Evolutionary conservation across 805 yeast species (phyloP), one percentile per base, ranked within the genome.

Genomic region (Metschnikowia shivogae): DNA sequence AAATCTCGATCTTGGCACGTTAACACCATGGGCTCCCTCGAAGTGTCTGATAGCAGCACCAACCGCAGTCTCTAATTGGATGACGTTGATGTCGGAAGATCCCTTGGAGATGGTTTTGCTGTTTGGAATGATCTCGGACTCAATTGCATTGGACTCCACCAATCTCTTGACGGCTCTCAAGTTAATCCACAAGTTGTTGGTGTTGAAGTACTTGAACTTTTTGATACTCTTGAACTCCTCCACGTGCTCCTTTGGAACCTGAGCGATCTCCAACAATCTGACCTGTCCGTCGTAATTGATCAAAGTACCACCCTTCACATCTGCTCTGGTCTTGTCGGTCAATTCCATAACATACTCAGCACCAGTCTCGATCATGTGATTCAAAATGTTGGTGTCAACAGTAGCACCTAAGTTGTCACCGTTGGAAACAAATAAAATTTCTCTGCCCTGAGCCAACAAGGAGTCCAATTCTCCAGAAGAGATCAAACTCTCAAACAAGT

Each of bases 371-470:
- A 89, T 70, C 96, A 93, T 90, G 74, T 93, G 97, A 68, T 84
- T 81, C 62, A 93, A 77, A 55, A 93, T 89, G 65, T 84, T 81
- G 59, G 88, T 75, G 66, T 93, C 97, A 39, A 93, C 99, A 24
- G 97, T 95, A 41, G 99, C 99, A 61, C 99, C 99, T 67, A 93
- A 78, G 73, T 93, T 93, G 69, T 93, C 99, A 73, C 97, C 97
- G 68, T 93, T 93, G 50, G 98, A 92, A 36, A 93, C 97, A 60
- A 93, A 93, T 61, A 93, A 74, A 50, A 88, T 76, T 73, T 93
- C 99, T 74, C 93, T 89, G 57, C 99, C 99, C 63, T 88, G 92
- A 43, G 84, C 88, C 52, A 93, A 75, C 54, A 93, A 78, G 50
- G 85, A 81, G 63, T 93, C 98, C 55, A 93, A 77, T 63, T 92